Evolutionary conservation across 441 rosid genomes (phyloP).

Genomic region (Pelargonium australe): DNA sequence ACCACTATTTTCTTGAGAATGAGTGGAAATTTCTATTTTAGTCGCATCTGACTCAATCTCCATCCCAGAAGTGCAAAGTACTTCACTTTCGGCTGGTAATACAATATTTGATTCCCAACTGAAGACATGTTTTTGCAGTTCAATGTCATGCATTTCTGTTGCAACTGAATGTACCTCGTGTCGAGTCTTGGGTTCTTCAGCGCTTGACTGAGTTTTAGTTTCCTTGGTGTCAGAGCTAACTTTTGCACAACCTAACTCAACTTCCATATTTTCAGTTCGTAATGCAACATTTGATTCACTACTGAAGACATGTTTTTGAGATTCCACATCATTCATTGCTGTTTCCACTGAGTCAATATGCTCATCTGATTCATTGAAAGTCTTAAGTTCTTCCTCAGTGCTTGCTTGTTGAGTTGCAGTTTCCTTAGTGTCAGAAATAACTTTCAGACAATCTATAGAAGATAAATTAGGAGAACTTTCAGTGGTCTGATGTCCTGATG

Average conservation of each 20-base stretch:
- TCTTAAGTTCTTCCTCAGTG: constrained; percentile 17
- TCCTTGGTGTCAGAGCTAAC: not conserved
- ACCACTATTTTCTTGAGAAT: constrained; percentile 14
- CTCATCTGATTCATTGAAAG: constrained; percentile 13
- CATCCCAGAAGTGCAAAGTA: constrained; percentile 1
- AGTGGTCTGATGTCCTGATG: constrained; percentile 15
- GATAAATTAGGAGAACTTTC: not conserved
- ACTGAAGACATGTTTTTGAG: constrained; percentile 9
- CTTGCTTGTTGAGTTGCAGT: constrained; percentile 14
- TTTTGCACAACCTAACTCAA: constrained; percentile 7
- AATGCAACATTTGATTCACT: constrained; percentile 17
- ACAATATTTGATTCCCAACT: constrained; percentile 15
- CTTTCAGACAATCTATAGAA: constrained; percentile 17
- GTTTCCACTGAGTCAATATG: constrained; percentile 6
- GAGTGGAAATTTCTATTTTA: constrained; percentile 10
- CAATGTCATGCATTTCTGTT: constrained; percentile 20
- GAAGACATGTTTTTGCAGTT: constrained; percentile 8
- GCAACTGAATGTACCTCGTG: not conserved
- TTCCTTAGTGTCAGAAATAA: constrained; percentile 23
- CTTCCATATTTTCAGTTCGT: constrained; percentile 21
- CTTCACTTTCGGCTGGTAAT: constrained; percentile 18
- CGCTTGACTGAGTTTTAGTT: constrained; percentile 3
- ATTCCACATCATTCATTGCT: constrained; percentile 20
- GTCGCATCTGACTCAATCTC: constrained; percentile 13
- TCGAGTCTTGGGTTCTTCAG: not conserved